Evolutionary conservation across 257 asterid genomes (phyloP).

Genomic region (Coffea canephora): DNA sequence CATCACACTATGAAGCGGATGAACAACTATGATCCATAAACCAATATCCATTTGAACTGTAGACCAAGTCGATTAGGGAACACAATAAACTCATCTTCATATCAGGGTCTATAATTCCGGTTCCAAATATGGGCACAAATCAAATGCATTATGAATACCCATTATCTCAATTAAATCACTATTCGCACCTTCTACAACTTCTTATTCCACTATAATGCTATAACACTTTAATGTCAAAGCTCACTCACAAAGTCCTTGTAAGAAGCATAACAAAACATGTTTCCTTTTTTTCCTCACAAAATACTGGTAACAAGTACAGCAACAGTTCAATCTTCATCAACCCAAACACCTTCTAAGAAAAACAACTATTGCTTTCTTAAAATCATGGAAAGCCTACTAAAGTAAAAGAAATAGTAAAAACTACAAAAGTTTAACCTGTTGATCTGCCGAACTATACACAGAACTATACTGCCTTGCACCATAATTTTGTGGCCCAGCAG

Average conservation of each 20-base stretch:
- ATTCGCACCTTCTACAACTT: neutral
- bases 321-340: neutral
- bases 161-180: neutral
- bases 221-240: neutral
- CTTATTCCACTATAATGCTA: neutral
- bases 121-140: neutral
- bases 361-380: neutral
- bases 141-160: neutral
- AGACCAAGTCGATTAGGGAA: neutral
- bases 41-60: neutral
- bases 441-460: constrained; percentile 63
- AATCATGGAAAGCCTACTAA: neutral
- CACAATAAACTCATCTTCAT: neutral
- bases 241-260: no score
- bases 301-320: neutral
- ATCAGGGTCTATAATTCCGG: neutral
- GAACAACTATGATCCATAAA: neutral
- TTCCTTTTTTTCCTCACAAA: neutral
- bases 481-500: constrained; percentile 47
- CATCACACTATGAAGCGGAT: neutral
- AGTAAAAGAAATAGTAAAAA: neutral
- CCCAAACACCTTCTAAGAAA: neutral
- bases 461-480: constrained; percentile 67
- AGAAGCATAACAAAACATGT: neutral
- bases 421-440: constrained; percentile 43